phyloP scores from a whole-genome alignment of 129 eudicot species.

The Deinandra increscens region DNA sequence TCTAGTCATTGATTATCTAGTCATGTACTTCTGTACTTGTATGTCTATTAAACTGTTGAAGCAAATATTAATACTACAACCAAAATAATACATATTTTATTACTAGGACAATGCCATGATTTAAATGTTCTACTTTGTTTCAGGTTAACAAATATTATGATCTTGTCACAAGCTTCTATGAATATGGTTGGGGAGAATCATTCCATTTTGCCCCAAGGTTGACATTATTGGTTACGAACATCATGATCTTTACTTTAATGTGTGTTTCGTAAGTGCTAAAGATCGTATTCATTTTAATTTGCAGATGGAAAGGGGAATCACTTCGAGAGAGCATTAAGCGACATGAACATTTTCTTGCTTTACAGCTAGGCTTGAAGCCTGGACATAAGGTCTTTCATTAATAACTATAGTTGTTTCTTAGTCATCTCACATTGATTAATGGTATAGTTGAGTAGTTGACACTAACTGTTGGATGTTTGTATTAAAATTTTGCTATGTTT shows the following conservation, averaged over 20 bases:
- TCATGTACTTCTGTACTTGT: not conserved
- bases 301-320: constrained; percentile 91
- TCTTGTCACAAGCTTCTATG: constrained; percentile 95
- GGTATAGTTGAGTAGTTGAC: not conserved
- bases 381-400: constrained; percentile 67
- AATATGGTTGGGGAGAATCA: constrained; percentile 99
- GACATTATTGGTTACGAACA: constrained; percentile 3
- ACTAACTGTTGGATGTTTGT: constrained; percentile 14
- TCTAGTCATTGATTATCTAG: not conserved
- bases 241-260: not conserved
- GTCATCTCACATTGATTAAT: constrained; percentile 6
- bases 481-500: constrained; percentile 4
- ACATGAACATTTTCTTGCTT: constrained; percentile 96
- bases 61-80: not conserved
- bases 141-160: constrained; percentile 96
- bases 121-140: constrained; percentile 8
- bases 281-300: not conserved
- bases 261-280: not conserved
- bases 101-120: not conserved
- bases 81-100: not conserved
- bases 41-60: not conserved
- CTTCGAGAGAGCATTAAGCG: constrained; percentile 89
- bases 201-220: constrained; percentile 97
- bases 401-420: not conserved
- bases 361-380: constrained; percentile 84